Percentiles rank a stretch among this genome's conserved stretches.
Conservation (phyloP, 345 rosid species). For the Eucalyptus sp. region DNA sequence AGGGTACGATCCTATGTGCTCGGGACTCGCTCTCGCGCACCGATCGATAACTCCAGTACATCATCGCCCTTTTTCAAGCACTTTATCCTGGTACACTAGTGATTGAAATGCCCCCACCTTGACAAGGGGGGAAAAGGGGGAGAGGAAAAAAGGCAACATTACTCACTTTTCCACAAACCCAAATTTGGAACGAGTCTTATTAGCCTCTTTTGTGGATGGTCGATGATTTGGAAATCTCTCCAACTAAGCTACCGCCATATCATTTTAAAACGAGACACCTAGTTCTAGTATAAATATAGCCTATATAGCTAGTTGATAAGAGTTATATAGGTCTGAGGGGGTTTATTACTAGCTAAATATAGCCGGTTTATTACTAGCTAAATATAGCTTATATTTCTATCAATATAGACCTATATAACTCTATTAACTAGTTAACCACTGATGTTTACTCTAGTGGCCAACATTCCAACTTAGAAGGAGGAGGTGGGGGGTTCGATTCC, state of each 20-base stretch:
- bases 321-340: too few species aligned
- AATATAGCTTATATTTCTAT: too few species aligned
- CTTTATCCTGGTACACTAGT: not conserved
- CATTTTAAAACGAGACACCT: not conserved
- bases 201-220: not conserved
- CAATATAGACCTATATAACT: too few species aligned
- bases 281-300: too few species aligned
- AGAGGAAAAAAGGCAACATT: rapidly evolving
- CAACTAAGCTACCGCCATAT: not conserved
- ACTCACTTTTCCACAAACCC: not conserved
- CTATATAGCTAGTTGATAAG: too few species aligned
- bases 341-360: too few species aligned
- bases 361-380: too few species aligned
- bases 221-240: not conserved
- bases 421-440: too few species aligned
- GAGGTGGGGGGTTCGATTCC: too few species aligned
- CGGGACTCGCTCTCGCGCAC: not conserved
- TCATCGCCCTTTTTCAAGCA: not conserved
- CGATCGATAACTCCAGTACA: not conserved
- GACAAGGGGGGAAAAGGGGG: not conserved
- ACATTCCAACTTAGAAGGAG: rapidly evolving
- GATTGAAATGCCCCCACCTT: not conserved
- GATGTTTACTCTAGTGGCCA: rapidly evolving
- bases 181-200: not conserved
- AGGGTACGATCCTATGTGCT: not conserved